Evolutionary conservation across 139 green algal species (phyloP).

Genomic region (Parachlorella kessleri): DNA sequence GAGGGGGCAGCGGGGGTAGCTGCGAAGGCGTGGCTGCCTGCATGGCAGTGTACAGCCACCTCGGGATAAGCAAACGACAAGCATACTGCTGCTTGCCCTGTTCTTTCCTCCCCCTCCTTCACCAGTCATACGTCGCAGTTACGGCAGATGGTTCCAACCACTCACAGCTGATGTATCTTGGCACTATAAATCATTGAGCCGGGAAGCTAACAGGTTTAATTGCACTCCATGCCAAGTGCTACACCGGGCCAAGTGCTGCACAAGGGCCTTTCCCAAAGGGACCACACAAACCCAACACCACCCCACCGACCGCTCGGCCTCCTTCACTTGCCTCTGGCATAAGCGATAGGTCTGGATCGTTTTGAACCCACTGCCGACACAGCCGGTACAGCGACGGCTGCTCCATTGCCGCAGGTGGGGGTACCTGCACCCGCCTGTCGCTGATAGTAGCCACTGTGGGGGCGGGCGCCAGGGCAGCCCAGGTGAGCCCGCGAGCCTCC

Average conservation of each 20-base stretch:
- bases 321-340: conserved; percentile 14
- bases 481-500: not conserved
- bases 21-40: conserved; percentile 8
- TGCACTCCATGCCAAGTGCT: no score
- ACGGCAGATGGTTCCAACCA: not conserved
- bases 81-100: no score
- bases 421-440: conserved; percentile 12
- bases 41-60: no score
- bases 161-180: no score
- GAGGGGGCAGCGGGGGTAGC: conserved; percentile 22
- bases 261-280: no score
- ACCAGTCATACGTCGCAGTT: not conserved
- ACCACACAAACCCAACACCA: no score
- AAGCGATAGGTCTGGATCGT: conserved; percentile 17
- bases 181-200: no score
- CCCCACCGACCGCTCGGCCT: not conserved
- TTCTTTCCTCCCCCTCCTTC: no score
- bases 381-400: conserved; percentile 23
- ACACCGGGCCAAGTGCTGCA: no score
- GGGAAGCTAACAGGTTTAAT: no score
- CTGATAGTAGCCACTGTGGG: not conserved
- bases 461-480: not conserved
- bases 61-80: no score
- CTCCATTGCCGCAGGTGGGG: not conserved
- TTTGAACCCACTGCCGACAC: conserved; percentile 38